Base-by-base conservation (phyloP, 345 rosid species). In the Ailanthus altissimus region DNA sequence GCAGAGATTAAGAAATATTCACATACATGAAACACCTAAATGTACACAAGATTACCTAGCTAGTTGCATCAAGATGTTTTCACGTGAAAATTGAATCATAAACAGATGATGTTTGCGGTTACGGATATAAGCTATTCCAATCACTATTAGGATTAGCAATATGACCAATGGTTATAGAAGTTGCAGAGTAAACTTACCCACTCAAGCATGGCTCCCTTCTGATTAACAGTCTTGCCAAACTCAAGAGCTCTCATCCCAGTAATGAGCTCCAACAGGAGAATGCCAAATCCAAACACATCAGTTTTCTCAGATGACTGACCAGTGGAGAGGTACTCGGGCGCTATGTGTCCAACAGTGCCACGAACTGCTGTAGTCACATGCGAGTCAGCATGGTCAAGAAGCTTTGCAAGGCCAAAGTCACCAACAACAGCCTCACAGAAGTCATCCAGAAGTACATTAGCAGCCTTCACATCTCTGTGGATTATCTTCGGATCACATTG, bases 281-380 rank as follows among this genome's bases (percentile, higher is more conserved):
- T 91, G 79, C 98, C 98, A 8, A 94, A 94, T 70, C 98, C 97
- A 83, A 93, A 94, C 56, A 92, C 98, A 78, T 94, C 98, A 10
- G 97, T 94, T 76, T 94, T 94, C 82, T 94, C 98, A 14, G 98
- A 94, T 28, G 98, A 94, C 83, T 93, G 98, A 12, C 98, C 98
- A 1, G 98, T 94, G 13, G 97, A 93, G 80, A 94, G 97, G 77
- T 94, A 94, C 77, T 94, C 98, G 0, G 97, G 98, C 5, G 98
- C 97, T 64, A 94, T 94, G 80, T 94, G 98, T 36, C 97, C 98
- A 57, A 94, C 97, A 2, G 98, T 94, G 69, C 98, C 98, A 54
- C 97, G 91, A 16, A 94, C 98, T 7, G 97, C 98, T 2, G 98
- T 94, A 9, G 98, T 93, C 66, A 94, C 97, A 80, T 94, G 98